Base-by-base conservation (phyloP, 2,329 filamentous ascomycete species). In the Alternaria sp. region DNA sequence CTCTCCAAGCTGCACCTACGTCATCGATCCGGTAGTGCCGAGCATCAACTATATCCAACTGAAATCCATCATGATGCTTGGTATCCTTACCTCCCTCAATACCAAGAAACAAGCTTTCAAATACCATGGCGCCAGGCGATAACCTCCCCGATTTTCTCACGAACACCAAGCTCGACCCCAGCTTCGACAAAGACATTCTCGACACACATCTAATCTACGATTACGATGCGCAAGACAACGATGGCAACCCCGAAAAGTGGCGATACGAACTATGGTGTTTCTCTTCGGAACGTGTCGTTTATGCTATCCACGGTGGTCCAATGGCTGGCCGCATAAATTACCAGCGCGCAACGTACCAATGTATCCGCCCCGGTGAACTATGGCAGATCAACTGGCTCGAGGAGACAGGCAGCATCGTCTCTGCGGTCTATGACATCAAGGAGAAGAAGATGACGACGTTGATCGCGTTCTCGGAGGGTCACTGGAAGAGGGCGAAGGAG, bases 321-420 rank as follows among this genome's bases (percentile, higher is more conserved):
- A 89, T 89, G 71, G 70, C 69, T 36, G 70, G 71, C 9, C 65
- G 86, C 0, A 83, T 81, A 4, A 85, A 83, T 7, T 89, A 86
- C 67, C 86, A 88, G 67, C 81, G 82, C 1, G 85, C 82, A 12
- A 84, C 83, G 1, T 88, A 86, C 68, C 86, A 88, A 69, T 89
- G 86, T 73, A 83, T 88, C 26, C 81, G 86, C 0, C 83, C 85
- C 0, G 85, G 85, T 2, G 86, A 88, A 72, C 70, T 88, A 1
- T 88, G 86, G 86, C 86, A 89, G 68, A 83, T 85, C 65, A 88
- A 86, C 62, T 89, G 86, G 86, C 81, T 89, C 1, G 86, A 88
- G 61, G 86, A 89, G 74, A 89, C 86, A 0, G 87, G 86, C 0
- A 88, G 86, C 0, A 81, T 88, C 1, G 84, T 83, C 57, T 87